Conservation (phyloP, 176 grass and related monocot species). For the Melocanna baccifera region DNA sequence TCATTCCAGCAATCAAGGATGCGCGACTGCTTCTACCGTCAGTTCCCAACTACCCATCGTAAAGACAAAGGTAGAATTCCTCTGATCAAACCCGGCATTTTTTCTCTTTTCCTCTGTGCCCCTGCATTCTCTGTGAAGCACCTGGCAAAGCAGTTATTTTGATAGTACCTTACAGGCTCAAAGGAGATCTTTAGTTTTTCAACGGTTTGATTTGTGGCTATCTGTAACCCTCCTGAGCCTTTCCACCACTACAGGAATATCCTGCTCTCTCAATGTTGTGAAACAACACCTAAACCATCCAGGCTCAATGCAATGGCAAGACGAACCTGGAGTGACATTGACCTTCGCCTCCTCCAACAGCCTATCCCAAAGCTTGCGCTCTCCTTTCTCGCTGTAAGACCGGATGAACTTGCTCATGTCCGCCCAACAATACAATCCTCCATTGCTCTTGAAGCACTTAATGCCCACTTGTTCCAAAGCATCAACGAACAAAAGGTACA, state of each 20-base stretch:
- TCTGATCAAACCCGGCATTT: background rate
- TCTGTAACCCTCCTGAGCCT: slow-evolving; percentile 67
- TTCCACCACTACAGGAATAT: slow-evolving; percentile 78
- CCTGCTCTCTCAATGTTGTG: slow-evolving; percentile 64
- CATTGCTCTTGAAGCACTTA: slow-evolving; percentile 67
- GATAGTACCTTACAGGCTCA: background rate
- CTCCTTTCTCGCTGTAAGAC: slow-evolving; percentile 88
- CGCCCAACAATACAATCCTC: slow-evolving; percentile 95
- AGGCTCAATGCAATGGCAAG: slow-evolving; percentile 96
- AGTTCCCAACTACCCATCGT: background rate
- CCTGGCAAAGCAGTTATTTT: background rate
- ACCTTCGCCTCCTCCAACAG: slow-evolving; percentile 77
- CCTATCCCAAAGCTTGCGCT: slow-evolving; percentile 76
- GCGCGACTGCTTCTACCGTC: background rate
- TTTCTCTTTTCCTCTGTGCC: background rate
- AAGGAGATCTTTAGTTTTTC: background rate
- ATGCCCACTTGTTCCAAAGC: slow-evolving; percentile 76
- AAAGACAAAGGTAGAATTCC: background rate
- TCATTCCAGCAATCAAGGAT: background rate
- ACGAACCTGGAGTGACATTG: slow-evolving; percentile 79
- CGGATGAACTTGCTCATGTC: slow-evolving; percentile 90
- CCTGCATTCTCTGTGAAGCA: background rate
- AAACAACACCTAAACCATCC: slow-evolving; percentile 97
- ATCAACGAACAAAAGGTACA: slow-evolving; percentile 53
- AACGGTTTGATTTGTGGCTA: slow-evolving; percentile 28